Percentiles rank a stretch among this genome's conserved stretches.
phyloP scores from a whole-genome alignment of 148 eudicot species.

The Vaccinium corymbosum region DNA sequence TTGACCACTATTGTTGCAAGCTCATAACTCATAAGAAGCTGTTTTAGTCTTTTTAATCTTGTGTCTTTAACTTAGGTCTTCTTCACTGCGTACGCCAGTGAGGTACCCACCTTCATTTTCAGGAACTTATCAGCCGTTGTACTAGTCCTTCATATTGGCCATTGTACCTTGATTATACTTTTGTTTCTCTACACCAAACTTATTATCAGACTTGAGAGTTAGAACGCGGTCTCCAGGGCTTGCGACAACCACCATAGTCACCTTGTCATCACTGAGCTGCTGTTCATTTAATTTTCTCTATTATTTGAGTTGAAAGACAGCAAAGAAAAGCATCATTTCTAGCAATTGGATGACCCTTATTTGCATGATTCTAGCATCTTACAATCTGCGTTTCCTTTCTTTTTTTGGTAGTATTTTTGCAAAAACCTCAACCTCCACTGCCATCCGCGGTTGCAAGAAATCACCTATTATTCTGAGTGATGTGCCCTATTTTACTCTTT shows the following conservation, averaged over 20 bases:
- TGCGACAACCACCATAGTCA: background rate
- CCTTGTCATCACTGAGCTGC: background rate
- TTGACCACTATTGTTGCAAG: background rate
- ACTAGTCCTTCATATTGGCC: background rate
- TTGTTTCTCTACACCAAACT: background rate
- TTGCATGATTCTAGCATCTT: background rate
- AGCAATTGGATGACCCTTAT: background rate
- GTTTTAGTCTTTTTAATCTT: background rate
- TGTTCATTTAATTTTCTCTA: background rate
- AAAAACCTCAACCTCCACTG: background rate
- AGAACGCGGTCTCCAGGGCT: background rate
- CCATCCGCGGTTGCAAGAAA: background rate
- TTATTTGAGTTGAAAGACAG: background rate
- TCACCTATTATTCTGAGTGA: background rate
- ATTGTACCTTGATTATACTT: background rate
- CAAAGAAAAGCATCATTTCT: background rate
- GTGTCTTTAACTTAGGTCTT: background rate
- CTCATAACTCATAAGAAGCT: background rate
- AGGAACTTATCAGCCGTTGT: background rate
- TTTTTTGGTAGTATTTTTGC: background rate
- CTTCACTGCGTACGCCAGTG: background rate
- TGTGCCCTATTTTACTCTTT: background rate
- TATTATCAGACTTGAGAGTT: background rate
- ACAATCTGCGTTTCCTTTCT: background rate
- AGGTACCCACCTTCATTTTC: background rate